A percentile compares a stretch with the other conserved stretches of the same genome.
Evolutionary conservation across 1,284 basidiomycete genomes (phyloP).

Genomic region (Tremellales sp.): DNA sequence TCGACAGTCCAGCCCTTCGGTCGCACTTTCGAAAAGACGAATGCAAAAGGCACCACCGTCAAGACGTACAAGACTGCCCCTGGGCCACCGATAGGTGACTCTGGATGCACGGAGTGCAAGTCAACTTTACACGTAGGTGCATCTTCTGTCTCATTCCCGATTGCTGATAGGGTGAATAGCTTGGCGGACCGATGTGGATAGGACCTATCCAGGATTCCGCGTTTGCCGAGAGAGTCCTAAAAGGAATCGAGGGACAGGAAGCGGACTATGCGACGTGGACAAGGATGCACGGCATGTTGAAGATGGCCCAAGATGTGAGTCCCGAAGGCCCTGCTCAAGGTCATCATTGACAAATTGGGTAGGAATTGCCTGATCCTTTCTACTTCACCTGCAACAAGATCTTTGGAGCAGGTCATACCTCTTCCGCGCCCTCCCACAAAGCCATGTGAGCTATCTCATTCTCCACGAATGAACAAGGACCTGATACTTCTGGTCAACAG

Average conservation of each 20-base stretch:
- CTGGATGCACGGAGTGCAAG: constrained; percentile 77
- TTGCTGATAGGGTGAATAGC: constrained; percentile 45
- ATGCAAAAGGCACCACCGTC: constrained; percentile 55
- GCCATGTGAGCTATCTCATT: constrained; percentile 56
- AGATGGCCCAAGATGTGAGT: constrained; percentile 76
- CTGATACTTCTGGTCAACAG: constrained; percentile 45
- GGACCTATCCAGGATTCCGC: constrained; percentile 74
- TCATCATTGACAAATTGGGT: not conserved
- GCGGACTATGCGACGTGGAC: constrained; percentile 70
- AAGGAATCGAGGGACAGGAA: constrained; percentile 59
- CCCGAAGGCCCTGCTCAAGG: not conserved
- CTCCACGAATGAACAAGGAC: not conserved
- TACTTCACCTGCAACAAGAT: constrained; percentile 87
- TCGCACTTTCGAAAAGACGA: constrained; percentile 58
- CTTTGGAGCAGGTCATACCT: constrained; percentile 55
- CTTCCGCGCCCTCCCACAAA: constrained; percentile 57
- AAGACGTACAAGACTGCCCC: constrained; percentile 65
- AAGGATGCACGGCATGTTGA: constrained; percentile 94
- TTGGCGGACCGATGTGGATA: constrained; percentile 96
- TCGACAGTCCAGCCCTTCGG: constrained; percentile 77
- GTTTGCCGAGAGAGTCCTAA: constrained; percentile 73
- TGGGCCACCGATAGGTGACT: constrained; percentile 57
- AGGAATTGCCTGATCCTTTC: constrained; percentile 80
- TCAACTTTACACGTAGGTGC: constrained; percentile 63
- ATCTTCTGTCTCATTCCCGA: not conserved